Base-by-base conservation (phyloP, 441 rosid species). In the Adansonia grandidieri region DNA sequence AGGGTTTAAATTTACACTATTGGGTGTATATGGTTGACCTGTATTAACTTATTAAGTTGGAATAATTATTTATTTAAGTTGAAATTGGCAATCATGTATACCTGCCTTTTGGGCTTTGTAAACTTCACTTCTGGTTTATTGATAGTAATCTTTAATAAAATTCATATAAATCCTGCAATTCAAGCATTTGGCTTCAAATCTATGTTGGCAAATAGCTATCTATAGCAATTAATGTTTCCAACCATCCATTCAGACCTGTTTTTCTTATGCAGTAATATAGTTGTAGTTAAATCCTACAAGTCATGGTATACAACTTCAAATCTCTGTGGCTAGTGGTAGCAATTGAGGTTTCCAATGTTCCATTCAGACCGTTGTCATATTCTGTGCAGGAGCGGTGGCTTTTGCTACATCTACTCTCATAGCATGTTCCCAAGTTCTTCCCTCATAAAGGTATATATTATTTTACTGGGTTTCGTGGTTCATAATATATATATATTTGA, bases 171-270 rank as follows among this genome's bases (percentile, higher is more conserved):
- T 5, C 20, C 11, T 22, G 73, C 56, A 48, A 69, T 48, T 70
- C 22, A 22, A 6, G 45, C 74, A 22, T 70, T 70, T n/a, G 15
- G 60, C 74, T 70, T 70, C 1, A 70, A 50, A 50, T 40, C 15
- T 37, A 4, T 14, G 60, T 50, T 2, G 74, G 44, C 73, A 69
- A 48, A 28, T 22, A 69, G 58, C 44, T 50, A 5, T 45, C 50
- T 68, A 4, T 3, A 50, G 58, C 58, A 22, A 22, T 70, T 70
- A 68, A 45, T 70, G 42, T 50, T 70, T 70, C 20, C 60, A 50
- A 11, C 57, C 28, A 11, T 24, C 7, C 11, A 50, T 70, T 70
- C 45, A 47, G 37, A 7, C 22, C 60, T 50, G 20, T 24, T 51
- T 70, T 70, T 5, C 19, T 70, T 14, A 7, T 70, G 74, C 60